Evolutionary conservation across 176 grass and related monocot genomes (phyloP), one percentile per base, ranked within the genome.

Genomic region (Cenchrus fungigraminus): DNA sequence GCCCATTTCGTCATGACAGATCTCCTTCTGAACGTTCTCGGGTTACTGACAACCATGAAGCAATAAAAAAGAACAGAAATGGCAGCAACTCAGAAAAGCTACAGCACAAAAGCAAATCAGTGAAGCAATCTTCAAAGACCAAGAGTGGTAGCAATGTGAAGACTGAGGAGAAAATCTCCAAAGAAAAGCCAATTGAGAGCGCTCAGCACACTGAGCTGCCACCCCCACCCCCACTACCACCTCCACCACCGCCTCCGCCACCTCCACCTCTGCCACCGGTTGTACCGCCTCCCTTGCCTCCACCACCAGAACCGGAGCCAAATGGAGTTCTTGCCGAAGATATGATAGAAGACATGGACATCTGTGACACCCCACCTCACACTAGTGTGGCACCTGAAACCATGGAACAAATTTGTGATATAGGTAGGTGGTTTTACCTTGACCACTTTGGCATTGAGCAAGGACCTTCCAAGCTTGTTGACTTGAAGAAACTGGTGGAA

Each of bases 261-360:
- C 92, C 91, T 46, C 91, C 88, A 0, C 93, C 91, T 65, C 83
- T 89, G 74, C 93, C 90, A 11, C 88, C 86, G 56, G 79, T 82
- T 6, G 81, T 89, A 12, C 89, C 94, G 13, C 91, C 94, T 78
- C 89, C 94, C 59, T 72, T 84, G 9, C 89, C 91, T 44, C 92
- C 91, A 55, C 80, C 81, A 47, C 85, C 80, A 71, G 81, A 86
- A 73, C 50, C 87, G 13, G 78, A 91, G 75, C 54, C 58, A 19
- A 87, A 86, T 79, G 89, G 51, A 70, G 79, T 63, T 85, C 13
- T 67, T 67, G 88, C 75, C 58, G 93, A 93, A 70, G 88, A 85
- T 54, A 99, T 99, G 97, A 94, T 96, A 89, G 97, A 96, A 89
- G 97, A 99, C 82, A 99, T 99, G 97, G 97, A 99, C 86, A 99